A percentile compares a stretch with the other conserved stretches of the same genome.
These are phyloP conservation scores for Coprinopsis sp. DNA, from an alignment of 768 basidiomycete species.

Conservation along the genomic window DNA sequence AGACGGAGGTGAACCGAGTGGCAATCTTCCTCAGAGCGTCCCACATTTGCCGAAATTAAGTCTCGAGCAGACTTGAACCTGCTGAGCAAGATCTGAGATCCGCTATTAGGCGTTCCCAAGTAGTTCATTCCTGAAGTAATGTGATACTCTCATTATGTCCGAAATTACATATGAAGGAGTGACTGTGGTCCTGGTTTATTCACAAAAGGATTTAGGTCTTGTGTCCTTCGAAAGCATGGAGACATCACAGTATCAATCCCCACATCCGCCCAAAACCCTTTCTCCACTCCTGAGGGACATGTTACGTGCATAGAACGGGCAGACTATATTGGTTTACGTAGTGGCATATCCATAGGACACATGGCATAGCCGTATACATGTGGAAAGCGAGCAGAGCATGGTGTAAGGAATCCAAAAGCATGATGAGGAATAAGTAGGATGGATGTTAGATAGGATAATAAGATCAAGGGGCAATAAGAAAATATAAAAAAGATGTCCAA, in stretches of 20 bases:
- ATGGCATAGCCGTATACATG: not conserved
- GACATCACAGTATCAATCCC: too few relatives aligned
- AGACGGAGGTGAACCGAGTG: slow-evolving; percentile 10
- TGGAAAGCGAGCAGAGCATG: not conserved
- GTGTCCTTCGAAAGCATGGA: too few relatives aligned
- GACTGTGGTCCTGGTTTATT: not conserved
- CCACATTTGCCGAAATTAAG: slow-evolving; percentile 7
- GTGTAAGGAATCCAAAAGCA: not conserved
- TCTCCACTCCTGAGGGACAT: too few relatives aligned
- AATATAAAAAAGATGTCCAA: slow-evolving; percentile 15
- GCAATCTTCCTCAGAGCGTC: not conserved
- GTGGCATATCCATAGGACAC: too few relatives aligned
- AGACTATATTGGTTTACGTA: too few relatives aligned
- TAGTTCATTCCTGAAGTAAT: not conserved
- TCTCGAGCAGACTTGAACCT: not conserved
- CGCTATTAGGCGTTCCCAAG: not conserved
- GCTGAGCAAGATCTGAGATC: slow-evolving; percentile 3
- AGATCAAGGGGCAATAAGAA: slow-evolving; percentile 7
- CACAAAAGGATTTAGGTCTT: too few relatives aligned
- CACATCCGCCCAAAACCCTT: too few relatives aligned
- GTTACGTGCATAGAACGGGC: not conserved
- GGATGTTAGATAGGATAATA: slow-evolving; percentile 2
- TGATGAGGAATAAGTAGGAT: slow-evolving; percentile 1
- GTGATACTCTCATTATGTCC: slow-evolving; percentile 1
- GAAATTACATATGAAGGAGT: slow-evolving; percentile 3